Percentiles rank a stretch among this genome's conserved stretches.
Conservation (phyloP, 345 rosid genomes). For the Iberis pinnata region DNA sequence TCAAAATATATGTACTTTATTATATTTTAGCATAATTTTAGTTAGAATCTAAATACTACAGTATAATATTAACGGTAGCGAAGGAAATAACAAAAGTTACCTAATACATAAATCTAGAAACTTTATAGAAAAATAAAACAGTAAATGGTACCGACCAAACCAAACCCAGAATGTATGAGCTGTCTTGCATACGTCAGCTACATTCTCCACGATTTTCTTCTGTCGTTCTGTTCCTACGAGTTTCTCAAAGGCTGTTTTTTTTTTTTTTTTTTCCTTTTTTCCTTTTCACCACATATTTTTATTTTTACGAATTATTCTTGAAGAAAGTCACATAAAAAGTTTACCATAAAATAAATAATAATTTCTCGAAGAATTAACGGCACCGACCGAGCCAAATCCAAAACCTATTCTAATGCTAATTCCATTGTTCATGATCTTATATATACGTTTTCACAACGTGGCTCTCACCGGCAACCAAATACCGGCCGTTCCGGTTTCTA, state of each 20-base stretch:
- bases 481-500: slow-evolving; percentile 15
- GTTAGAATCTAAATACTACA: no score
- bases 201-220: slow-evolving; percentile 19
- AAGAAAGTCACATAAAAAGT: slow-evolving; percentile 28
- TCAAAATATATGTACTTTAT: no score
- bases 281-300: slow-evolving; percentile 1
- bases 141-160: neutral
- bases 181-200: slow-evolving; percentile 35
- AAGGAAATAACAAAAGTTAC: neutral
- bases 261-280: slow-evolving; percentile 21
- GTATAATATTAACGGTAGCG: no score
- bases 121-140: neutral
- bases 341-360: neutral
- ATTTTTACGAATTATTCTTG: slow-evolving; percentile 15
- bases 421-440: neutral
- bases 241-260: slow-evolving; percentile 29
- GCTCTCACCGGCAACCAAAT: slow-evolving; percentile 27
- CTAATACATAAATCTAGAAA: neutral
- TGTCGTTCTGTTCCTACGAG: slow-evolving; percentile 31
- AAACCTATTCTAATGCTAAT: slow-evolving; percentile 9
- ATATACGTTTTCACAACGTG: slow-evolving; percentile 27
- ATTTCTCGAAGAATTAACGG: slow-evolving; percentile 14
- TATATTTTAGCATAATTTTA: no score
- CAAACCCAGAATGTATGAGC: slow-evolving; percentile 25
- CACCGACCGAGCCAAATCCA: slow-evolving; percentile 21